Evolutionary conservation across 257 asterid species (phyloP), one percentile per base, ranked within the genome.

Genomic region (Solanum lycopersicoides): DNA sequence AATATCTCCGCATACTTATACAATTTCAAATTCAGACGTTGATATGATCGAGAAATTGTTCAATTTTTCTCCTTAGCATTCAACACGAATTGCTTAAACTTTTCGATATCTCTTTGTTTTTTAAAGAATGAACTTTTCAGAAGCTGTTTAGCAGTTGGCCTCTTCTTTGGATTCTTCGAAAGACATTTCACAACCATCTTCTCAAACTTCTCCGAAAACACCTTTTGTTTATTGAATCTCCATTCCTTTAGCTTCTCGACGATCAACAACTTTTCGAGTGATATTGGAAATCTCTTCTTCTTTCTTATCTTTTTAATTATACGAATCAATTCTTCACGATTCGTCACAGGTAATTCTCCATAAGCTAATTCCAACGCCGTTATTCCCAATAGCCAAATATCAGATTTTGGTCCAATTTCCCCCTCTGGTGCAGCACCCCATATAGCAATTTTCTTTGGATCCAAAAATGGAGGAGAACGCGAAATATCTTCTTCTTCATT

Each of bases 361-460:
- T 86, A 88, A 3, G 84, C 89, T 87, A 89, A 18, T 34, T 89
- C 91, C 88, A 88, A 21, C 0, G 90, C 89, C 0, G 88, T 88
- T 20, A 87, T 74, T 30, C 91, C 91, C 47, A 89, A 25, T 45
- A 63, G 13, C 91, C 91, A 90, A n/a, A 88, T 83, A 44, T 87
- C 90, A 73, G 86, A 75, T 25, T 82, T 88, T 16, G 42, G 41
- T 10, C 63, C 42, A n/a, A 4, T 21, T 3, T 2, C 6, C 68
- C 77, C 86, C 86, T 89, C 89, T 6, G 90, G 91, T 9, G 90
- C 90, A 8, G 86, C 65, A 28, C 74, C 91, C 90, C 90, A 89
- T 9, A 12, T 25, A 42, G 30, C 68, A 16, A 82, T 45, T 18
- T 47, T 28, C 30, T 50, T 23, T 3, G 23, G 20, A 4, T 89